A percentile compares a stretch with the other conserved stretches of the same genome.
Evolutionary conservation across 2,329 filamentous ascomycete species (phyloP).

Genomic region (Ophiostoma triangulosporum): DNA sequence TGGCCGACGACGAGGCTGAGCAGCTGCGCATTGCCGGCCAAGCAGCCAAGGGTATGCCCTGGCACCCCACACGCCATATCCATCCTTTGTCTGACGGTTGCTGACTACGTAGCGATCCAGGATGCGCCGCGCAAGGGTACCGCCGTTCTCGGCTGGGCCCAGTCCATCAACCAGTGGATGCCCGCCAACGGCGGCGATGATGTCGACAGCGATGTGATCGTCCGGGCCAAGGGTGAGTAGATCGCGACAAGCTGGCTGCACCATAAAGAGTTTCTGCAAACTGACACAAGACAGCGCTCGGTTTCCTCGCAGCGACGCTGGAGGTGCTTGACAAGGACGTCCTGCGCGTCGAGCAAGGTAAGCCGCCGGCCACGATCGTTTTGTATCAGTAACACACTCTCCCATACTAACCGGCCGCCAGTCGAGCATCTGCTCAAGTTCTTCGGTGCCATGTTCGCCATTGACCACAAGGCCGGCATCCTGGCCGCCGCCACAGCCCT

Average conservation of each 20-base stretch:
- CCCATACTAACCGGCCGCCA: neutral
- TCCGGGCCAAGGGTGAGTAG: conserved; percentile 34
- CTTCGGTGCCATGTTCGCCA: conserved; percentile 45
- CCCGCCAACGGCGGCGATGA: conserved; percentile 13
- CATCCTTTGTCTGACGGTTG: neutral
- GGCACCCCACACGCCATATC: neutral
- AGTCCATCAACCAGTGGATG: conserved; percentile 24
- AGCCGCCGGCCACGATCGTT: neutral
- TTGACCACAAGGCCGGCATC: conserved; percentile 46
- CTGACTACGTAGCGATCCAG: conserved; percentile 13
- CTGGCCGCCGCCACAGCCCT: conserved; percentile 39
- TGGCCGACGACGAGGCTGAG: conserved; percentile 15
- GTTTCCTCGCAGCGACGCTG: conserved; percentile 43
- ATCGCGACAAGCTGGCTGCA: neutral
- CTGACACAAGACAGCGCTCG: conserved; percentile 28
- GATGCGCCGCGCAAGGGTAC: conserved; percentile 13
- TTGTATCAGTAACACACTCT: too few relatives aligned
- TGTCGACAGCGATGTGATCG: conserved; percentile 32
- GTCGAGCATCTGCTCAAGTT: conserved; percentile 29
- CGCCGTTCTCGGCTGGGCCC: conserved; percentile 16
- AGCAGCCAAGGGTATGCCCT: conserved; percentile 13
- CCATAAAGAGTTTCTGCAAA: neutral
- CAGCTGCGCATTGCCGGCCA: conserved; percentile 11
- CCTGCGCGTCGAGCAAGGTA: conserved; percentile 38
- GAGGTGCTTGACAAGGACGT: conserved; percentile 31